Conservation (phyloP, 352 stramenopile genomes). For the Globisporangium cylindrosporum region DNA sequence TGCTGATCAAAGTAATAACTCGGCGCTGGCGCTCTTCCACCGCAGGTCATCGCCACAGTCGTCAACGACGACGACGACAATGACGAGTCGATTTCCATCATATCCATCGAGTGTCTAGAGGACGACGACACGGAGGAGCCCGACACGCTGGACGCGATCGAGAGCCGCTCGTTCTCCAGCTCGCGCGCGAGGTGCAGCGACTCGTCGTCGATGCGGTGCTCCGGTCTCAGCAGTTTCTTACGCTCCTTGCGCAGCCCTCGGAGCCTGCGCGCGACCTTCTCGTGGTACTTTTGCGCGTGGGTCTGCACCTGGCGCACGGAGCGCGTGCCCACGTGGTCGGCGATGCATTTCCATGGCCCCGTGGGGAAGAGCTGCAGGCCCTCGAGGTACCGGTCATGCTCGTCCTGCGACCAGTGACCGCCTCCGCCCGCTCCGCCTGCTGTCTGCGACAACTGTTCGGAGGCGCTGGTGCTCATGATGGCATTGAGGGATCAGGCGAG, state of each 20-base stretch:
- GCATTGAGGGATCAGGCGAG: neutral
- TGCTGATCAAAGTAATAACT: neutral
- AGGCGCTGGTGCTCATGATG: neutral
- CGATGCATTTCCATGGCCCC: constrained; percentile 30
- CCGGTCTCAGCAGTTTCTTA: constrained; percentile 43
- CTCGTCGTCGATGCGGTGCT: constrained; percentile 55
- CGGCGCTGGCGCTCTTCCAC: neutral
- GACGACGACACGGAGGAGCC: neutral
- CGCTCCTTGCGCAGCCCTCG: constrained; percentile 60
- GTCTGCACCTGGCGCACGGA: constrained; percentile 67
- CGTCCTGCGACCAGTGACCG: constrained; percentile 29
- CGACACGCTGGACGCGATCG: neutral
- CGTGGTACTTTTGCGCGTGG: constrained; percentile 55
- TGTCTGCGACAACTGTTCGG: constrained; percentile 7
- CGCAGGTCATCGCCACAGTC: neutral
- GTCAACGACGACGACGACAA: neutral
- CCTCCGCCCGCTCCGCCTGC: neutral
- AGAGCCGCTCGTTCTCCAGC: constrained; percentile 13
- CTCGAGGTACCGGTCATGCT: constrained; percentile 30
- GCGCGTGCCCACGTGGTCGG: constrained; percentile 24
- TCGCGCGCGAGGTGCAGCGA: constrained; percentile 20
- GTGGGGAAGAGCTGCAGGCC: constrained; percentile 22
- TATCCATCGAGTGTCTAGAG: neutral
- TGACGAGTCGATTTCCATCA: neutral
- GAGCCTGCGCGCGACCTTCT: constrained; percentile 63